phyloP scores from a whole-genome alignment of 1,139 yeast genomes.

The Candida sojae region DNA sequence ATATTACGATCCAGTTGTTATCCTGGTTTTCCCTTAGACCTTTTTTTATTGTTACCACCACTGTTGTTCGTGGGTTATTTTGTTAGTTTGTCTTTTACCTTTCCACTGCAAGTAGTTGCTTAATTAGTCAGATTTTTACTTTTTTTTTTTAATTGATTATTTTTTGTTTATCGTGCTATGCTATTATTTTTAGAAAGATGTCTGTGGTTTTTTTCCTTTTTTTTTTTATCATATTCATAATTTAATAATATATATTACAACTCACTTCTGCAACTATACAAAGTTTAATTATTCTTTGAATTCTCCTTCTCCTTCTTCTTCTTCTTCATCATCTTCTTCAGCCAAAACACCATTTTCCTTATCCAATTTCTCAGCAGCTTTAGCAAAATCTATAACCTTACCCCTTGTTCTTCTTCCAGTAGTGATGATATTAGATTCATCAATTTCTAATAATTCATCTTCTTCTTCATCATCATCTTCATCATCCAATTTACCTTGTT shows the following conservation, averaged over 20 bases:
- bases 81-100: neutral
- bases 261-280: neutral
- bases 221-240: slow-evolving; percentile 2
- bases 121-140: neutral
- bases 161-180: neutral
- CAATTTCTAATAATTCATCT: slow-evolving; percentile 83
- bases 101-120: neutral
- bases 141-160: neutral
- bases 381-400: slow-evolving; percentile 79
- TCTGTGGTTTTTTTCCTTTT: neutral
- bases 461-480: slow-evolving; percentile 66
- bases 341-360: slow-evolving; percentile 45
- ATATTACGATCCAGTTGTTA: slow-evolving; percentile 6
- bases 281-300: slow-evolving; percentile 1
- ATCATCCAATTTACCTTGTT: slow-evolving; percentile 47
- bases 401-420: slow-evolving; percentile 92
- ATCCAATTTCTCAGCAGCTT: slow-evolving; percentile 77
- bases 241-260: slow-evolving; percentile 2
- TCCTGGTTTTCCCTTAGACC: slow-evolving; percentile 2
- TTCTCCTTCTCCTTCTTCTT: slow-evolving; percentile 22
- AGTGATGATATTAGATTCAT: slow-evolving; percentile 77
- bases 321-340: slow-evolving; percentile 51
- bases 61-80: neutral
- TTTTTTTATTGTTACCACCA: neutral
- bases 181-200: neutral